Base-by-base conservation (phyloP, 257 asterid genomes). In the Handroanthus guayacan region DNA sequence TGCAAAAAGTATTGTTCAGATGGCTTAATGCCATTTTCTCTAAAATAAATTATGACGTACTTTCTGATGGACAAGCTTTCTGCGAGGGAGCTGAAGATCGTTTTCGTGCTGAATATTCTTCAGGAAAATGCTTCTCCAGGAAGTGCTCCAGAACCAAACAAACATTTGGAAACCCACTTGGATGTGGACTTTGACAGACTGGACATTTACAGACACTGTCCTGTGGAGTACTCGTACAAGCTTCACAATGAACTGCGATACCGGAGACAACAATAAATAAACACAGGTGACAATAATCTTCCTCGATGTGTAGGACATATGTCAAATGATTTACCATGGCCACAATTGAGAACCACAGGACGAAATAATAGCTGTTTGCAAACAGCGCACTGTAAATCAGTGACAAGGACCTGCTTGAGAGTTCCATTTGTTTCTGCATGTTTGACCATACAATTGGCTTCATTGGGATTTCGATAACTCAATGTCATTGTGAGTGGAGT, bases 331-430 rank as follows among this genome's bases (percentile, higher is more conserved):
- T 63, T 79, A 89, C 97, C 95, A 56, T 91, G 93, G 62, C 97
- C 97, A 75, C 97, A 91, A 67, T 91, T 89, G 50, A 91, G 95
- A 84, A 87, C 97, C 36, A 89, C 67, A 12, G 97, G 95, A 61
- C 80, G 82, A 65, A 60, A 91, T 61, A 91, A 71, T 67, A 91
- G 80, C 54, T 82, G 86, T 79, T 81, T 81, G 93, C 97, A 91
- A 55, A 84, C 72, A 51, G 83, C 81, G 70, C 97, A 91, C 8
- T 72, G 77, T n/a, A 91, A 71, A 79, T 86, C 82, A 5, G 82
- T 69, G 65, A 77, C 25, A 70, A 72, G 82, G 79, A 80, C 71
- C 66, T 45, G 82, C 61, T 75, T 81, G 75, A 54, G 7, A 54
- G 61, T 54, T 54, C 61, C 61, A 16, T 16, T 54, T n/a, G 61